These are phyloP conservation scores for Parachaetomium inaequale DNA, from an alignment of 495 filamentous ascomycete species.

Conservation along the genomic window DNA sequence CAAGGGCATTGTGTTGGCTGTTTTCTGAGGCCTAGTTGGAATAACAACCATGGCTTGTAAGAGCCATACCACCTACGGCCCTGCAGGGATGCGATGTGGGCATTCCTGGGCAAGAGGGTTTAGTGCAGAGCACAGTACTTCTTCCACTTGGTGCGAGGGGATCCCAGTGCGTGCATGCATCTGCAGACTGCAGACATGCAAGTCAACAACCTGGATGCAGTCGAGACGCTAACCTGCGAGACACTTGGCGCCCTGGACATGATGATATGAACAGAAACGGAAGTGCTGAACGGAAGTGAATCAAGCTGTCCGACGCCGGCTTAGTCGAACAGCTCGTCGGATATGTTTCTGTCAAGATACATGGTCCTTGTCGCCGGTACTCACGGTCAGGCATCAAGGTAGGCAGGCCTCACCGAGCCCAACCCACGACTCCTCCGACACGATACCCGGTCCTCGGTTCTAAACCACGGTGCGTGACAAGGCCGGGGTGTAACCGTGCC, in stretches of 20 bases:
- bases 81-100: too few relatives aligned
- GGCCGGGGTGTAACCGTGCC: background rate
- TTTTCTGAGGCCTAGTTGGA: too few relatives aligned
- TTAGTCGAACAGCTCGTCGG: background rate
- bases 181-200: background rate
- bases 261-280: background rate
- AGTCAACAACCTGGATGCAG: background rate
- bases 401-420: conserved; percentile 7
- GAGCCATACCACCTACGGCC: too few relatives aligned
- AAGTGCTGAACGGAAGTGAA: background rate
- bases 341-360: background rate
- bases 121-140: background rate
- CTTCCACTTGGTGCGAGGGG: too few relatives aligned
- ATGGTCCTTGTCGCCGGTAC: background rate
- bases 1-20: too few relatives aligned
- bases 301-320: background rate
- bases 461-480: background rate
- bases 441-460: background rate
- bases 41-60: too few relatives aligned
- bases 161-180: background rate
- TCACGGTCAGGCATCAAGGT: conserved; percentile 3
- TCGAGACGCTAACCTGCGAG: background rate
- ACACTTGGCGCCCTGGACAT: background rate
- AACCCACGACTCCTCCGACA: background rate
- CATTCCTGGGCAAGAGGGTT: too few relatives aligned